Conservation (phyloP, 305 asterid species). For the Fraxinus angustifolia region DNA sequence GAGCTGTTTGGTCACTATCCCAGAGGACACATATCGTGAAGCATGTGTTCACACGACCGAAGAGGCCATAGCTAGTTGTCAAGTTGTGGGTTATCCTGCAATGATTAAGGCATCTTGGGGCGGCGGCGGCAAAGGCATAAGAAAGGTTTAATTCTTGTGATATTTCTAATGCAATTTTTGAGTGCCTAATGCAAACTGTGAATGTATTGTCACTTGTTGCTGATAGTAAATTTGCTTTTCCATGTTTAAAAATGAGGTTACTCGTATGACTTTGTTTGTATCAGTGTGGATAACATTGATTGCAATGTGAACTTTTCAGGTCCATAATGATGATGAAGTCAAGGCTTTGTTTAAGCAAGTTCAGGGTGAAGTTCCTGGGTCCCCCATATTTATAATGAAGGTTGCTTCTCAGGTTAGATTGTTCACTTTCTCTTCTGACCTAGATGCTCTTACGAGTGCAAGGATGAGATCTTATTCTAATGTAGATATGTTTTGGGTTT, state of each 20-base stretch:
- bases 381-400: conserved; percentile 96
- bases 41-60: conserved; percentile 97
- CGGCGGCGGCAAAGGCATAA: conserved; percentile 99
- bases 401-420: conserved; percentile 93
- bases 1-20: conserved; percentile 72
- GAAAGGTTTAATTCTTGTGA: conserved; percentile 65
- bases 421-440: conserved; percentile 16
- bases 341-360: conserved; percentile 97
- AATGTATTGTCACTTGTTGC: conserved; percentile 4
- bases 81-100: conserved; percentile 96
- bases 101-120: conserved; percentile 99
- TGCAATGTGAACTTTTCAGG: conserved; percentile 45
- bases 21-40: conserved; percentile 70
- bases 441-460: background rate
- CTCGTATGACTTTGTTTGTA: background rate
- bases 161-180: background rate
- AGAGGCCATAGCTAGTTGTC: conserved; percentile 96
- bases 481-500: conserved; percentile 22
- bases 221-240: conserved; percentile 5
- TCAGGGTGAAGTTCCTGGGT: conserved; percentile 99
- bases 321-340: conserved; percentile 91
- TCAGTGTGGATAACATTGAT: conserved; percentile 14
- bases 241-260: conserved; percentile 5
- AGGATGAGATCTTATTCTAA: conserved; percentile 23
- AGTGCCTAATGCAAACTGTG: conserved; percentile 3